Base-by-base conservation (phyloP, 129 eudicot genomes). In the Dittrichia graveolens region DNA sequence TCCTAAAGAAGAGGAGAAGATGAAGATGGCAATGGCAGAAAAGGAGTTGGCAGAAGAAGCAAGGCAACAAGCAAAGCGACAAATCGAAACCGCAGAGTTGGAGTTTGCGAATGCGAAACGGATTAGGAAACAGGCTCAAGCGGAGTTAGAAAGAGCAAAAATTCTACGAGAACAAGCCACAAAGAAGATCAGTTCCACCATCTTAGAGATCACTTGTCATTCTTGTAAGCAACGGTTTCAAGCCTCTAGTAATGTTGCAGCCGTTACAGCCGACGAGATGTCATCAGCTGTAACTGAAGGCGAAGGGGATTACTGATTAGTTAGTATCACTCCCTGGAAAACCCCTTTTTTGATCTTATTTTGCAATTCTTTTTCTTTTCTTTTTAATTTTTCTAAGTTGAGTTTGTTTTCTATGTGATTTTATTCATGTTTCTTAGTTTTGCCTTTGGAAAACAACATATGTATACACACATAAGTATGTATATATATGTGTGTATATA, bases 31-130 rank as follows among this genome's bases (percentile, higher is more conserved):
- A 0, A 63, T 88, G 72, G 80, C 76, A 6, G 96, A 91, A 47
- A 88, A 80, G 74, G 90, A 74, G 50, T 84, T 80, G 38, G 96
- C 93, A 0, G 88, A 91, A 53, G 86, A 84, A 62, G 92, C 97
- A 1, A 86, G 96, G 46, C 77, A 74, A 75, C 85, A 86, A 61
- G 91, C 92, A 0, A 89, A 81, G 81, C 54, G 87, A 18, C 88
- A 91, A 79, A 88, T 88, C 35, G 97, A 88, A 68, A 45, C 76
- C 5, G 97, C 97, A 0, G 96, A 91, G 76, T 56, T 80, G 42
- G 97, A 91, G 75, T 91, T 88, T 64, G 88, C 85, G 1, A 86
- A 88, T 16, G 97, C 97, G 1, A 91, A 86, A 74, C 69, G 92
- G 43, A 88, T 91, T 3, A 73, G 97, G 79, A 86, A 88, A 73